Percentiles rank a stretch among this genome's conserved stretches.
phyloP scores from a whole-genome alignment of 2,329 filamentous ascomycete genomes.

The Cladophialophora yegresii region DNA sequence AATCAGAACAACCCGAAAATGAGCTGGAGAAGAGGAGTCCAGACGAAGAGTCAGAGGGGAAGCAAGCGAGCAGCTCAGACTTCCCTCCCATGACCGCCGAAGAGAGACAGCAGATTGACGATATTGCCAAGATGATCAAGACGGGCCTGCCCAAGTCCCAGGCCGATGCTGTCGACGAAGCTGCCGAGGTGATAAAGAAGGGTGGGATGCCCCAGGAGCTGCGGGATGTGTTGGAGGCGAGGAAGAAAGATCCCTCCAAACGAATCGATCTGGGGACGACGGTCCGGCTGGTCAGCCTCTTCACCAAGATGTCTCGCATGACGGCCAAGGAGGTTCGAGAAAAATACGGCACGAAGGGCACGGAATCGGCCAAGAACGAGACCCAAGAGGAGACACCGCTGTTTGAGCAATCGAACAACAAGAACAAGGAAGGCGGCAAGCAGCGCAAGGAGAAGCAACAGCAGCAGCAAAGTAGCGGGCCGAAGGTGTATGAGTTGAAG shows the following conservation, averaged over 20 bases:
- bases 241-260: conserved; percentile 49
- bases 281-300: conserved; percentile 61
- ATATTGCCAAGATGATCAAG: conserved; percentile 59
- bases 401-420: conserved; percentile 36
- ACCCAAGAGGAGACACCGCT: conserved; percentile 29
- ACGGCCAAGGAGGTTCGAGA: conserved; percentile 47
- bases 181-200: conserved; percentile 64
- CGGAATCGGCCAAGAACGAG: conserved; percentile 32
- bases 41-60: conserved; percentile 47
- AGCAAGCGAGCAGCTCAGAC: conserved; percentile 42
- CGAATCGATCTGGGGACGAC: conserved; percentile 57
- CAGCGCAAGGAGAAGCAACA: conserved; percentile 38
- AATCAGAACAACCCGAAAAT: conserved; percentile 42
- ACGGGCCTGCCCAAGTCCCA: conserved; percentile 64
- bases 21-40: conserved; percentile 45
- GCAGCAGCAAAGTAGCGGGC: conserved; percentile 43
- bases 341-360: conserved; percentile 39
- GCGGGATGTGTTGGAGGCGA: conserved; percentile 62
- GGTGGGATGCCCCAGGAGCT: conserved; percentile 71
- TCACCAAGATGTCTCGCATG: conserved; percentile 59
- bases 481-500: conserved; percentile 51
- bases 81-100: conserved; percentile 54
- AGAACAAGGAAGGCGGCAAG: conserved; percentile 39
- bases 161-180: conserved; percentile 59
- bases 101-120: conserved; percentile 61